Conservation (phyloP, 192 early-diverging fungal species). For the Podochytrium sp. region DNA sequence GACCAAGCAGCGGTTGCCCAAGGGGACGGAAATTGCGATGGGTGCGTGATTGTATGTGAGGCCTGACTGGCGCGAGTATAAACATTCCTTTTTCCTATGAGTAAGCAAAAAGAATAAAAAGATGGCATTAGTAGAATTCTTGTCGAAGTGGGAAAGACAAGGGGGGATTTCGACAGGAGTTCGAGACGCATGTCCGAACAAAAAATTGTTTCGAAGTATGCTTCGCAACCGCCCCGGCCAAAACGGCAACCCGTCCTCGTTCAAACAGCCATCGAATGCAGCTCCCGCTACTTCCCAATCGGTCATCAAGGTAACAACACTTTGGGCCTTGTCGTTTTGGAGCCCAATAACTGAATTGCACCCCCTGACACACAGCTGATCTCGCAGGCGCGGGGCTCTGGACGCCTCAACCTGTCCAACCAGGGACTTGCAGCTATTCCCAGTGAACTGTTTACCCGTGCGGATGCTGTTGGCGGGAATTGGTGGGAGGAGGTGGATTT, state of each 20-base stretch:
- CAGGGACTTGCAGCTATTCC: slow-evolving; percentile 36
- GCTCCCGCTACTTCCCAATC: background rate
- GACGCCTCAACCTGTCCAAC: slow-evolving; percentile 45
- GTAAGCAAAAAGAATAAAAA: too few relatives aligned
- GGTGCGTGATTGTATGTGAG: slow-evolving; percentile 25
- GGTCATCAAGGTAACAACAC: background rate
- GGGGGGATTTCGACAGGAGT: too few relatives aligned
- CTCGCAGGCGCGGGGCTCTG: slow-evolving; percentile 27
- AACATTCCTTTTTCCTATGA: too few relatives aligned
- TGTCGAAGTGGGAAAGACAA: too few relatives aligned
- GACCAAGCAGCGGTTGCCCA: slow-evolving; percentile 41
- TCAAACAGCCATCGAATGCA: background rate
- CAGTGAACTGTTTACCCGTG: slow-evolving; percentile 27
- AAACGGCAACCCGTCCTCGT: background rate
- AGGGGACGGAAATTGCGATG: slow-evolving; percentile 31
- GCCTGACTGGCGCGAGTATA: too few relatives aligned
- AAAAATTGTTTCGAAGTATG: background rate
- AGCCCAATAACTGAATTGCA: too few relatives aligned
- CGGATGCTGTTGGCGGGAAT: background rate
- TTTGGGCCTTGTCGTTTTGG: too few relatives aligned
- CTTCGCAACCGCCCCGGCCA: background rate
- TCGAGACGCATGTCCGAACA: background rate
- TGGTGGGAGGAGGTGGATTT: slow-evolving; percentile 54
- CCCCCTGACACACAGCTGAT: slow-evolving; percentile 21
- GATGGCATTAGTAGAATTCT: too few relatives aligned